Conservation (phyloP, 169 alveolate species). For the Plasmodium cynomolgi region DNA sequence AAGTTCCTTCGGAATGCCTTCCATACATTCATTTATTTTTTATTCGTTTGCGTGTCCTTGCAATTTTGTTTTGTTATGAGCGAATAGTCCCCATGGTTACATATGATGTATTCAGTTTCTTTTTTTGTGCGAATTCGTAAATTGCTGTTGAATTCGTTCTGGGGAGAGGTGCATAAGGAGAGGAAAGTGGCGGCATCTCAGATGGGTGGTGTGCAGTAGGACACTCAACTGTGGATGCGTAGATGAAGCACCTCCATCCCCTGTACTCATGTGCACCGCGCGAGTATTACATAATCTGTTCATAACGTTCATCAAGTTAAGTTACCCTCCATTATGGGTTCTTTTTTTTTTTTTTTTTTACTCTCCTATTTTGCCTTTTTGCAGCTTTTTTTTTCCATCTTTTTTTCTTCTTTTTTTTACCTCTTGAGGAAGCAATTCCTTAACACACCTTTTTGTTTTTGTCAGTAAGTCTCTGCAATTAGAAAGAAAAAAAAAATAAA, state of each 20-base stretch:
- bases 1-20: not conserved
- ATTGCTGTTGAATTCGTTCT: slow-evolving; percentile 56
- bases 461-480: slow-evolving; percentile 64
- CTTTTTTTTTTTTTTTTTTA: not conserved
- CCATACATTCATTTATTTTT: slow-evolving; percentile 16
- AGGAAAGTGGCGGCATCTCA: not conserved
- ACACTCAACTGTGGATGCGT: not conserved
- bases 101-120: slow-evolving; percentile 70
- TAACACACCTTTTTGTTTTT: slow-evolving; percentile 71
- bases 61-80: slow-evolving; percentile 65
- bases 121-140: slow-evolving; percentile 61
- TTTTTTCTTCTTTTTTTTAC: slow-evolving; percentile 23
- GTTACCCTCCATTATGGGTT: not conserved
- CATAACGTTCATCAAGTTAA: not conserved
- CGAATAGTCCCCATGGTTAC: slow-evolving; percentile 62
- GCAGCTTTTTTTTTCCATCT: not conserved
- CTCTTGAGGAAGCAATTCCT: slow-evolving; percentile 72
- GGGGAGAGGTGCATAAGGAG: not conserved
- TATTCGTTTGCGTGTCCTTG: slow-evolving; percentile 18
- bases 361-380: not conserved
- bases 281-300: not conserved
- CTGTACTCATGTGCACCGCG: not conserved
- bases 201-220: not conserved
- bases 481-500: not conserved
- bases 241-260: not conserved